Conservation (phyloP, 768 basidiomycete species). For the Leccinum ochraceum region DNA sequence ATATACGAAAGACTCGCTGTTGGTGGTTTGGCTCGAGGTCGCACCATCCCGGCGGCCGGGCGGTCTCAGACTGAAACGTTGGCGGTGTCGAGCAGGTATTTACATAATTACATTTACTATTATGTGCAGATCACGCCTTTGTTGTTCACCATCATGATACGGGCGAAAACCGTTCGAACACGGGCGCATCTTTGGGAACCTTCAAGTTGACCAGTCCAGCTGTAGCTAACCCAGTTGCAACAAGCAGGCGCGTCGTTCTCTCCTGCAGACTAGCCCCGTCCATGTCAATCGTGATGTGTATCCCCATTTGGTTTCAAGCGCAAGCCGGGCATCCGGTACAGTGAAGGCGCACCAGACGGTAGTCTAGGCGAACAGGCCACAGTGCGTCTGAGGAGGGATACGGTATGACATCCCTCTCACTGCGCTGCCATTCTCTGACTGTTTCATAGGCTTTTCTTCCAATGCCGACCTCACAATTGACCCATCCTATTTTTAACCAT, state of each 20-base stretch:
- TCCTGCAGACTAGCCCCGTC: background rate
- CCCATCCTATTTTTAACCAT: conserved; percentile 43
- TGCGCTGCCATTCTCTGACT: background rate
- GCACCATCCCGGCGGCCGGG: no score
- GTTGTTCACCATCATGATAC: conserved; percentile 2
- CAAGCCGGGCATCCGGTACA: conserved; percentile 15
- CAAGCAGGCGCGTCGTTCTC: conserved; percentile 12
- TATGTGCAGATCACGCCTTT: no score
- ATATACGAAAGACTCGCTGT: no score
- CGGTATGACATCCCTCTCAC: conserved; percentile 11
- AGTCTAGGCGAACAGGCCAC: conserved; percentile 20
- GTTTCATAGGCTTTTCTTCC: conserved; percentile 44
- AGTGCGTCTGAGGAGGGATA: conserved; percentile 27
- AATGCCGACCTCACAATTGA: conserved; percentile 40
- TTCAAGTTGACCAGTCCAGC: background rate
- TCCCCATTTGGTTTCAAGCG: conserved; percentile 23
- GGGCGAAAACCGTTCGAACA: conserved; percentile 14
- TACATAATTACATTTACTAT: no score
- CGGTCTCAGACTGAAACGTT: no score
- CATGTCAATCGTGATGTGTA: conserved; percentile 18
- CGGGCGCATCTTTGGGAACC: background rate
- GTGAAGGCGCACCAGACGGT: conserved; percentile 12
- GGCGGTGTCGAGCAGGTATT: no score
- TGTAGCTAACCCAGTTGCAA: no score
- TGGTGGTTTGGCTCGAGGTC: no score